A percentile compares a stretch with the other conserved stretches of the same genome.
These are phyloP conservation scores for Glebionis coronaria DNA, from an alignment of 129 eudicot species.

Conservation along the genomic window DNA sequence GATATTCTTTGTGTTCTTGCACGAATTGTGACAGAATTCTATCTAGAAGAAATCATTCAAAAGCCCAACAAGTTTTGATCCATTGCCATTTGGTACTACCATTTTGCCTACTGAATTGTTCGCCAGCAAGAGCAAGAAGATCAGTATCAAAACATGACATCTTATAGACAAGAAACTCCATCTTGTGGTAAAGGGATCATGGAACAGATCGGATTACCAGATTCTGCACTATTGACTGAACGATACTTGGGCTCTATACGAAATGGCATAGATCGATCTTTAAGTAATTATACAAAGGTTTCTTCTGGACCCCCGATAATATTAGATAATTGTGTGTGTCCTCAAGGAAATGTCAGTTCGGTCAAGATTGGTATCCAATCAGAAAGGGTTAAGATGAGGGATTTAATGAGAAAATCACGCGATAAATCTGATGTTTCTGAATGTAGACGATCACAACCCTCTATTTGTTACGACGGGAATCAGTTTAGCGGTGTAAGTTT, in stretches of 20 bases:
- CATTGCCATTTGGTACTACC: constrained; percentile 30
- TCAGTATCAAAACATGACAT: constrained; percentile 26
- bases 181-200: constrained; percentile 45
- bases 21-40: constrained; percentile 24
- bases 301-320: constrained; percentile 27
- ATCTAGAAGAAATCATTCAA: not conserved
- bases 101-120: constrained; percentile 29
- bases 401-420: constrained; percentile 50
- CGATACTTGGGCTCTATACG: constrained; percentile 45
- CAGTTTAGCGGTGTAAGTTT: constrained; percentile 57
- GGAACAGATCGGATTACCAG: constrained; percentile 55
- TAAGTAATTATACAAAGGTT: constrained; percentile 21
- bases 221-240: constrained; percentile 58
- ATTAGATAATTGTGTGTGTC: constrained; percentile 25
- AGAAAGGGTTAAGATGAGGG: constrained; percentile 49
- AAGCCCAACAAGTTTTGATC: constrained; percentile 13
- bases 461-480: constrained; percentile 35
- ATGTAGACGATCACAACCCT: constrained; percentile 32
- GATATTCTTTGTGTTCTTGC: constrained; percentile 19
- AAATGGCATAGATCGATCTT: constrained; percentile 30
- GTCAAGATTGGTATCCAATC: constrained; percentile 33
- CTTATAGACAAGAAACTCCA: constrained; percentile 30
- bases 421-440: constrained; percentile 53
- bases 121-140: constrained; percentile 13
- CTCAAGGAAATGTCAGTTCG: constrained; percentile 24